Evolutionary conservation across 2,329 filamentous ascomycete species (phyloP).

Genomic region (Paecilomyces dactylethromorphus): DNA sequence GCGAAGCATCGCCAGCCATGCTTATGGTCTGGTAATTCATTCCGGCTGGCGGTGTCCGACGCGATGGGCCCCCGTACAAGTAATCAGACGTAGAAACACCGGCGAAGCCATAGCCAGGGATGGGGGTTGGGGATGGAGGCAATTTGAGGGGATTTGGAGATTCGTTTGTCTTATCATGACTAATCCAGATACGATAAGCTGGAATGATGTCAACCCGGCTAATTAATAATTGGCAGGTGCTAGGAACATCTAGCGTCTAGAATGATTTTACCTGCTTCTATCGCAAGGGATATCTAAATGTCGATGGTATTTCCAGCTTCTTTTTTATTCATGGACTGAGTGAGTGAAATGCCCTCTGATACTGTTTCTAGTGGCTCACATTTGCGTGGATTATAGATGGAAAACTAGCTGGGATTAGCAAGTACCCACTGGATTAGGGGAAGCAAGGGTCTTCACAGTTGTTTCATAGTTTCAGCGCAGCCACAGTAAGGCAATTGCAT

Average conservation of each 20-base stretch:
- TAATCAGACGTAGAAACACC: neutral
- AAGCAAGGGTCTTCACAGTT: neutral
- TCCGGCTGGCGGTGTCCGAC: constrained; percentile 1
- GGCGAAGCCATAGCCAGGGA: neutral
- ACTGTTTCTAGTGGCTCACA: neutral
- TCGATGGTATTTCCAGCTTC: neutral
- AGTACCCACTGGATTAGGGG: neutral
- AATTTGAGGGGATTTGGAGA: neutral
- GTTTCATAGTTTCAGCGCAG: neutral
- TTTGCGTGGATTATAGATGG: neutral
- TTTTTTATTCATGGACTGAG: neutral
- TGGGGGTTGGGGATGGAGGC: neutral
- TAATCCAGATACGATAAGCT: neutral
- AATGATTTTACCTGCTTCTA: neutral
- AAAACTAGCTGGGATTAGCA: neutral
- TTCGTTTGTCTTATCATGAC: neutral
- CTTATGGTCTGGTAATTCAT: constrained; percentile 33
- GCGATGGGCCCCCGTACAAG: neutral
- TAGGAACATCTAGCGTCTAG: too few relatives aligned
- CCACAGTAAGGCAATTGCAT: neutral
- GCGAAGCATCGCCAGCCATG: constrained; percentile 21
- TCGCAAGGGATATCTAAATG: neutral
- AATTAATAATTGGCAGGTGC: neutral
- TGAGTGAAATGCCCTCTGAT: neutral
- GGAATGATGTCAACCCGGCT: neutral